These are phyloP conservation scores for Hypoxylon sp. DNA, from an alignment of 2,329 filamentous ascomycete genomes.

Conservation along the genomic window DNA sequence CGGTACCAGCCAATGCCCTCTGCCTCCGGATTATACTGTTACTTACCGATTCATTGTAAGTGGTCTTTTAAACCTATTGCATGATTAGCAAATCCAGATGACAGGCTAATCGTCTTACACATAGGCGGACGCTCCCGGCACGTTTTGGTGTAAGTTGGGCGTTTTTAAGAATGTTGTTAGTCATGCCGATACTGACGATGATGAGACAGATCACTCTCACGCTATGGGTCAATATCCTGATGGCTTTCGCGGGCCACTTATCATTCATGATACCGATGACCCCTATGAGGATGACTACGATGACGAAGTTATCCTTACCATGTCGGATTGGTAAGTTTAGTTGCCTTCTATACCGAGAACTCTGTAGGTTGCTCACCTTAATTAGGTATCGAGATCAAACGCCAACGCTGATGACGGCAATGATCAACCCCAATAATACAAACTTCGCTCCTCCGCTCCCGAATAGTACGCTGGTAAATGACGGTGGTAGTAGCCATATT, in stretches of 20 bases:
- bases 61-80: no score
- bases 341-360: slow-evolving; percentile 47
- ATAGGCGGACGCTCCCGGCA: slow-evolving; percentile 53
- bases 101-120: no score
- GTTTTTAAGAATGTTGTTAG: not conserved
- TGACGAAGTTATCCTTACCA: slow-evolving; percentile 65
- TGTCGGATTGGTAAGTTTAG: slow-evolving; percentile 63
- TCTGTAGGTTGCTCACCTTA: slow-evolving; percentile 45
- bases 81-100: no score
- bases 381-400: slow-evolving; percentile 55
- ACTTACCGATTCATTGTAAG: slow-evolving; percentile 66
- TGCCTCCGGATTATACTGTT: slow-evolving; percentile 61
- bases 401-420: slow-evolving; percentile 49
- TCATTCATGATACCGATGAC: slow-evolving; percentile 65
- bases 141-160: slow-evolving; percentile 55
- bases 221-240: slow-evolving; percentile 71
- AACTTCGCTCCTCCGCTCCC: slow-evolving; percentile 53
- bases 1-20: slow-evolving; percentile 64
- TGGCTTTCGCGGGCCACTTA: slow-evolving; percentile 68
- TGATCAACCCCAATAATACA: slow-evolving; percentile 53
- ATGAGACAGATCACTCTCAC: slow-evolving; percentile 65
- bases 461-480: slow-evolving; percentile 53
- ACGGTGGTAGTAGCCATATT: slow-evolving; percentile 51
- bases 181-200: slow-evolving; percentile 25
- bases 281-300: slow-evolving; percentile 64